Conservation (phyloP, 2,329 filamentous ascomycete species). For the Colletotrichum musae region DNA sequence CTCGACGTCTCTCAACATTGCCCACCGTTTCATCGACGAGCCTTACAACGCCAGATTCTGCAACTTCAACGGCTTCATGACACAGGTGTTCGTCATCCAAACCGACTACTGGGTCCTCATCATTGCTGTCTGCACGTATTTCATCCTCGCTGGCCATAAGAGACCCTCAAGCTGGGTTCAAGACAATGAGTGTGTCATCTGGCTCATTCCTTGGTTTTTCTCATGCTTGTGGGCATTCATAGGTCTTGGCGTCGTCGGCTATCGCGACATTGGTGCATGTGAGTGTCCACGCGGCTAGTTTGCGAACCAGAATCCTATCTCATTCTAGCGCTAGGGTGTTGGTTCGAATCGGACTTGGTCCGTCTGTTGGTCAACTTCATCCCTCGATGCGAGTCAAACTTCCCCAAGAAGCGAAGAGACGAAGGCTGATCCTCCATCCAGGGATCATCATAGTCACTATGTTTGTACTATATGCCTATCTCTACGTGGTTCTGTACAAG, state of each 20-base stretch:
- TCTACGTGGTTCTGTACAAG: constrained; percentile 56
- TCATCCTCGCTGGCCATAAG: constrained; percentile 56
- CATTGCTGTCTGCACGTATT: constrained; percentile 58
- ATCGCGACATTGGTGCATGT: constrained; percentile 52
- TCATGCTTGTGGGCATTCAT: constrained; percentile 53
- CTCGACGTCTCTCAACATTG: constrained; percentile 53
- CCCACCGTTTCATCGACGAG: constrained; percentile 48
- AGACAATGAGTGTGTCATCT: constrained; percentile 50
- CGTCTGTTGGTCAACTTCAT: constrained; percentile 58
- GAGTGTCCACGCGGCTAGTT: background rate
- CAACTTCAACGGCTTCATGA: constrained; percentile 58
- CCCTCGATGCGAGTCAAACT: constrained; percentile 49
- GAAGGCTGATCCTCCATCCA: constrained; percentile 9
- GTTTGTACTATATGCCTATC: constrained; percentile 53
- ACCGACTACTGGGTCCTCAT: constrained; percentile 60
- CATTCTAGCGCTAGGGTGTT: constrained; percentile 49
- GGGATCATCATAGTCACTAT: constrained; percentile 56
- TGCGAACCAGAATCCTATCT: background rate
- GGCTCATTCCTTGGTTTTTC: constrained; percentile 54
- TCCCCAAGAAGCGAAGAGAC: background rate
- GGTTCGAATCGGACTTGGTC: constrained; percentile 56
- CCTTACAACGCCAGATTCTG: constrained; percentile 51
- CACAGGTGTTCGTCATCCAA: constrained; percentile 59
- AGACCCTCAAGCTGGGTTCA: constrained; percentile 54
- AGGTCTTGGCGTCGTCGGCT: constrained; percentile 48